Evolutionary conservation across 495 filamentous ascomycete genomes (phyloP), one percentile per base, ranked within the genome.

Genomic region (Xylaria curta): DNA sequence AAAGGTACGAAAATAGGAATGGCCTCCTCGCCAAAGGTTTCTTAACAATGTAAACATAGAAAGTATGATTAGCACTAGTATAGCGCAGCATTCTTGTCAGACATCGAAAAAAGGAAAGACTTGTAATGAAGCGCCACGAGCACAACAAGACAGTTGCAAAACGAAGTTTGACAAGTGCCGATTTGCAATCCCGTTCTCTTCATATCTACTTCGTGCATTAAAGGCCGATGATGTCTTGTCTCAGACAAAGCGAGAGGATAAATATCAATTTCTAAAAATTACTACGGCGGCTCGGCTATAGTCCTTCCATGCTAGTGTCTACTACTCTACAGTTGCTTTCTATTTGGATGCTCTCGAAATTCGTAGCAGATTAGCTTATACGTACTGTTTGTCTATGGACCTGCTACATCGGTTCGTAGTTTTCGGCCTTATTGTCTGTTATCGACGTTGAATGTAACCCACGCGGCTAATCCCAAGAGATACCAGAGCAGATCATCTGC

Each of bases 371-470:
- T n/a, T 15, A 19, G 31, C 21, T 38, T 60, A 8, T n/a, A 38
- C 58, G 33, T 38, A 60, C 58, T 60, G 33, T n/a, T 6, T 60
- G 58, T 38, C 58, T 60, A 9, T 36, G 7, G 58, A 60, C 33
- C 58, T 60, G 12, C 58, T 60, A 44, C 12, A 44, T 24, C 44
- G 21, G 42, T 49, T 31, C n/a, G 17, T 21, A 38, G 40, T 13
- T 28, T 28, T 64, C 28, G 63, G 46, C 44, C 19, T n/a, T 38
- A 24, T 3, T 53, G 5, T 36, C 62, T 36, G 6, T 21, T 59
- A 42, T 42, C 59, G 44, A 13, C 38, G 28, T 31, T 28, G 42
- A 49, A 28, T 66, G 42, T 31, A 46, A 66, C 63, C 63, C n/a
- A 12, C 24, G 19, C 24, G 31, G 31, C 44, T 33, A 21, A 65